Percentiles rank a stretch among this genome's conserved stretches.
phyloP scores from a whole-genome alignment of 2,329 filamentous ascomycete species.

The Bimuria novae-zelandiae region DNA sequence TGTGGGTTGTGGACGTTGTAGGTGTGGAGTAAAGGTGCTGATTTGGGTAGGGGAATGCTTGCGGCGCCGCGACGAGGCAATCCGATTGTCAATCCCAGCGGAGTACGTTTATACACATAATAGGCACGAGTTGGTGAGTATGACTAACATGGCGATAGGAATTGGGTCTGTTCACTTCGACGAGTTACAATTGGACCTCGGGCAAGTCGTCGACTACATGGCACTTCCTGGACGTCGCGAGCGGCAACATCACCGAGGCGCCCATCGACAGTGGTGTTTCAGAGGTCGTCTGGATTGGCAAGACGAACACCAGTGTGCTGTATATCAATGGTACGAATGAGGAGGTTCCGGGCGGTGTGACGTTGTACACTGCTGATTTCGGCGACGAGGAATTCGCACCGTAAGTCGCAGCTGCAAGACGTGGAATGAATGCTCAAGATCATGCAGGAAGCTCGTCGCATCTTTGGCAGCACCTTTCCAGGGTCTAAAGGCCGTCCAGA shows the following conservation, averaged over 20 bases:
- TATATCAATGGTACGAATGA: conserved; percentile 70
- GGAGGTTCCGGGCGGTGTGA: conserved; percentile 40
- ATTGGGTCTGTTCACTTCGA: conserved; percentile 39
- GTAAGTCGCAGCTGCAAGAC: conserved; percentile 12
- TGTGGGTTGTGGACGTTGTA: conserved; percentile 8
- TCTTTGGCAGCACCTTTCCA: conserved; percentile 53
- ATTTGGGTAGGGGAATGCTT: conserved; percentile 22
- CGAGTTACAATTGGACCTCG: conserved; percentile 43
- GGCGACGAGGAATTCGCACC: conserved; percentile 30
- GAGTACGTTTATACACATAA: conserved; percentile 22
- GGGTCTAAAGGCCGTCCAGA: conserved; percentile 53
- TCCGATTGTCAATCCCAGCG: conserved; percentile 38
- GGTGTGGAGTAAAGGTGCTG: background rate
- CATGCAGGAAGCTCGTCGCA: conserved; percentile 33
- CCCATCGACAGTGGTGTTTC: conserved; percentile 39
- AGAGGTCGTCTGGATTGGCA: conserved; percentile 42
- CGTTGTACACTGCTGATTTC: conserved; percentile 41
- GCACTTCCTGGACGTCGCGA: conserved; percentile 38
- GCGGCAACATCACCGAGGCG: conserved; percentile 39
- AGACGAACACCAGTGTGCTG: conserved; percentile 58
- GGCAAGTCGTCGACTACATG: conserved; percentile 55
- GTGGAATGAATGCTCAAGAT: background rate
- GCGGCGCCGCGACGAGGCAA: conserved; percentile 37
- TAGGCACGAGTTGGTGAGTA: background rate
- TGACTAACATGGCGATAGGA: conserved; percentile 25